Evolutionary conservation across 2,329 filamentous ascomycete genomes (phyloP), one percentile per base, ranked within the genome.

Genomic region (Colletotrichum sp.): DNA sequence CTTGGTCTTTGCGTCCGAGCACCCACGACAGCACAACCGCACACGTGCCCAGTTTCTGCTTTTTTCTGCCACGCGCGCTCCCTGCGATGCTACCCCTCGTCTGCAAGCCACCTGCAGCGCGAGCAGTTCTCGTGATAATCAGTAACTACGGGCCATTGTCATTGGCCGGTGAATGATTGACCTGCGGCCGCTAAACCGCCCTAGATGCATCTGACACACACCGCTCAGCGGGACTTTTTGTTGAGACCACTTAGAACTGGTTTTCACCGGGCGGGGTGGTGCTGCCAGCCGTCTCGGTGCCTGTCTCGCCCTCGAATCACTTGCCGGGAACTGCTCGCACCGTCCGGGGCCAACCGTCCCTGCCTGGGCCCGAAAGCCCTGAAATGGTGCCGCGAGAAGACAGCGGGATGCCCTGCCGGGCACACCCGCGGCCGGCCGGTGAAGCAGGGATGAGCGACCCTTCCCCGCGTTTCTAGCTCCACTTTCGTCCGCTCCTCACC

Each of bases 121-220:
- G 28, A 73, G 24, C 24, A 65, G 65, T 65, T 68, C 60, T 76
- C 69, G 73, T 76, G 73, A 76, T 69, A 62, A 62, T 18, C 60
- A 70, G 34, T 18, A 52, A 58, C 21, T 21, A 6, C 2, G 26
- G 16, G 5, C 38, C n/a, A 28, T 36, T 24, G 21, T 48, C 32
- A 73, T 73, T 76, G 73, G 73, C 3, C 34, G 26, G 13, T 12
- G 38, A 12, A 8, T 10, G 32, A 28, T 48, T 74, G 24, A 18
- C 32, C 48, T 76, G 70, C 73, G 73, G 70, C 73, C 73, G 65
- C 73, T 76, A 76, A 73, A 34, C 34, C 28, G 70, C 61, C 48
- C 52, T 26, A 56, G 71, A 76, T 76, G 74, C 71, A 70, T 75
- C 66, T 76, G 74, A 76, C 74, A 76, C 74, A 76, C 74, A 76